phyloP scores from a whole-genome alignment of 306 rosid species.

The Aeschynomene evenia region DNA sequence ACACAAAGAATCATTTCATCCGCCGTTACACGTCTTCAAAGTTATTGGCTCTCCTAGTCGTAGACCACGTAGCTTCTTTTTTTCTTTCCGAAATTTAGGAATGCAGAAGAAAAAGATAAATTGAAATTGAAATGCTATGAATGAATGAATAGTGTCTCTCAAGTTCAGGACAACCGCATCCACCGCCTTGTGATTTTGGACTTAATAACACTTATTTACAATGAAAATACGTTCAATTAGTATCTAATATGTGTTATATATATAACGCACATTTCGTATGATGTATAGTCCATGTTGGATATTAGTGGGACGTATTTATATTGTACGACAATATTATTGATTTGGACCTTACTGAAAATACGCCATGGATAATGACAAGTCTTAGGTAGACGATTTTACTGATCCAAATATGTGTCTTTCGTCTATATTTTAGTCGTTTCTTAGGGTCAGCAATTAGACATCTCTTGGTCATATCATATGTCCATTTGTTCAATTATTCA shows the following conservation, averaged over 20 bases:
- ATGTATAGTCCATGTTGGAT: too few species aligned
- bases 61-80: neutral
- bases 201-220: too few species aligned
- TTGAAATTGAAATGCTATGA: neutral
- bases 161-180: conserved; percentile 3
- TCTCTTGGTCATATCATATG: neutral
- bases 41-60: neutral
- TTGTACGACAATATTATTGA: too few species aligned
- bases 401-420: neutral
- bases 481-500: neutral
- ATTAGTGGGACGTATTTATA: too few species aligned
- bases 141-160: neutral
- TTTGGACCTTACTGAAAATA: too few species aligned
- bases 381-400: neutral
- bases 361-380: too few species aligned
- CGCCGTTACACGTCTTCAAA: conserved; percentile 17
- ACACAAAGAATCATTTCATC: conserved; percentile 26
- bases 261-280: too few species aligned
- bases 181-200: neutral
- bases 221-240: too few species aligned
- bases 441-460: neutral
- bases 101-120: neutral
- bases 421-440: neutral
- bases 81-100: neutral
- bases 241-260: too few species aligned